Evolutionary conservation across 2,329 filamentous ascomycete species (phyloP).

Genomic region (Diplodia scrobiculata): DNA sequence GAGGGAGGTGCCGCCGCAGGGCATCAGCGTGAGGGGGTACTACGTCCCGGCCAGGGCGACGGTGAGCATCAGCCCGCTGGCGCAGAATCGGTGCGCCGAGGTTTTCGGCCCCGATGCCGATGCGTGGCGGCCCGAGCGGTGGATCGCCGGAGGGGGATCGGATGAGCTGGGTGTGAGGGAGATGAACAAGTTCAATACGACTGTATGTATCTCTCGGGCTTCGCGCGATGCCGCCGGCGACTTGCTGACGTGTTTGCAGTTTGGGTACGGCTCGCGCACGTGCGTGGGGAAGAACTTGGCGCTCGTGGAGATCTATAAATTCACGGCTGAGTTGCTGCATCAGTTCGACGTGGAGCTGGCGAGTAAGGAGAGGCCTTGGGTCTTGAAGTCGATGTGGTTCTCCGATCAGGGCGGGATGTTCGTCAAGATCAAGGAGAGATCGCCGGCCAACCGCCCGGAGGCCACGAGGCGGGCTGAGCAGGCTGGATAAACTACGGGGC

Average conservation of each 20-base stretch:
- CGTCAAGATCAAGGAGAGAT: constrained; percentile 2
- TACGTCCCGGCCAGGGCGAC: constrained; percentile 42
- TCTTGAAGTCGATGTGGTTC: constrained; percentile 7
- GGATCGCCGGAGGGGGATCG: constrained; percentile 31
- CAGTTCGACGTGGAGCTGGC: constrained; percentile 10
- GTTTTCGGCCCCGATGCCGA: constrained; percentile 51
- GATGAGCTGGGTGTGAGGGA: neutral
- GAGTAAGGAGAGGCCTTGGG: constrained; percentile 6
- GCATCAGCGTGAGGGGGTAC: constrained; percentile 43
- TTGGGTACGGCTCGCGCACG: constrained; percentile 44
- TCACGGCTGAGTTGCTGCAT: constrained; percentile 34
- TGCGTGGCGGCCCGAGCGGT: constrained; percentile 51
- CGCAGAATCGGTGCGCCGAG: constrained; percentile 46
- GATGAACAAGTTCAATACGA: constrained; percentile 10
- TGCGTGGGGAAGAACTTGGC: constrained; percentile 45
- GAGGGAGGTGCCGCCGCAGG: constrained; percentile 41
- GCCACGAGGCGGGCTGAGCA: neutral
- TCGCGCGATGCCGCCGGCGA: too few species aligned
- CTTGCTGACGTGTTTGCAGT: constrained; percentile 30
- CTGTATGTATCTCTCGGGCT: neutral
- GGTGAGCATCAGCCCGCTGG: constrained; percentile 39
- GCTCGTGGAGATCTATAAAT: constrained; percentile 44
- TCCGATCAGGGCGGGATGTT: constrained; percentile 11
- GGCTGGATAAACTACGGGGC: neutral
- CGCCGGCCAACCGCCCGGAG: neutral